Evolutionary conservation across 306 rosid species (phyloP).

Genomic region (Fragaria vesca): DNA sequence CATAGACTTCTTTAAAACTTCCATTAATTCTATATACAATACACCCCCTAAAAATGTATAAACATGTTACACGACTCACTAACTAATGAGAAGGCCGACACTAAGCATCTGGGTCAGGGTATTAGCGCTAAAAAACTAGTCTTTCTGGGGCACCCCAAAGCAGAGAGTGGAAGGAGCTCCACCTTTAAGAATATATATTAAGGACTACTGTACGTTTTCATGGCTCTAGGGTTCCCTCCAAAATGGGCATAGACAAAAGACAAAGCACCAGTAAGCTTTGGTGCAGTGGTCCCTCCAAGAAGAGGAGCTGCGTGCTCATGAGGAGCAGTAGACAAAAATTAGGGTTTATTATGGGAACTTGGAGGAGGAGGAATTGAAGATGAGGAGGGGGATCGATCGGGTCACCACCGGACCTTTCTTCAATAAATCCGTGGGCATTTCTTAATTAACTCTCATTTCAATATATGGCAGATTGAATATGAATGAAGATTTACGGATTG

Average conservation of each 20-base stretch:
- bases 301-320: not conserved
- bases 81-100: conserved; percentile 27
- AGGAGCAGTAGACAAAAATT: conserved; percentile 29
- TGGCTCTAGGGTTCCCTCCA: conserved; percentile 12
- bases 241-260: conserved; percentile 23
- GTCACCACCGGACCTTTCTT: conserved; percentile 2
- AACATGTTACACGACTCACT: not conserved
- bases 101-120: conserved; percentile 29
- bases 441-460: not conserved
- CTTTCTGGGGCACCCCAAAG: conserved; percentile 10
- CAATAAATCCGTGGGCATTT: conserved; percentile 32
- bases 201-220: conserved; percentile 1
- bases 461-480: not conserved
- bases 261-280: conserved; percentile 11
- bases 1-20: too few relatives aligned
- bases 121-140: conserved; percentile 19
- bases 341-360: conserved; percentile 10
- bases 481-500: not conserved
- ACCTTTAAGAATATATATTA: not conserved
- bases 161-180: not conserved
- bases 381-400: not conserved
- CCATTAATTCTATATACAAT: too few relatives aligned
- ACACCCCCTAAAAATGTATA: not conserved
- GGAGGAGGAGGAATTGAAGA: not conserved
- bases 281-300: conserved; percentile 21